phyloP scores from a whole-genome alignment of 768 basidiomycete genomes.

The Tubosaeta sp. region DNA sequence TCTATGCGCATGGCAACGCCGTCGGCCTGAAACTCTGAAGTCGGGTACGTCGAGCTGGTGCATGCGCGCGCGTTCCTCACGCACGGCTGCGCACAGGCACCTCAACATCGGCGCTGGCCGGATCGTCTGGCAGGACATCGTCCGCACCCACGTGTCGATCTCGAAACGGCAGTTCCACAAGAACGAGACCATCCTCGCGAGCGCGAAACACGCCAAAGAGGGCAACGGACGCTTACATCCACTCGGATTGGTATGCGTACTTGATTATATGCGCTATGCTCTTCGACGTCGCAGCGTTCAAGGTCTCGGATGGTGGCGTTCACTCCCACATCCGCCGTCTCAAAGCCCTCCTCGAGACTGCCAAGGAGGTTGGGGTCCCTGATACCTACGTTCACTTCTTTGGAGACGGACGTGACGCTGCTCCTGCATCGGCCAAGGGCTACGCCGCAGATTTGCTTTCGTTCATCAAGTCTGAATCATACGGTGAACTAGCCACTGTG shows the following conservation, averaged over 20 bases:
- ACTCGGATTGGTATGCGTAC: conserved; percentile 67
- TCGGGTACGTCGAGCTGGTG: conserved; percentile 59
- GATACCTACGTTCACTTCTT: conserved; percentile 92
- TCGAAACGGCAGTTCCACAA: conserved; percentile 86
- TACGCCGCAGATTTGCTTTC: conserved; percentile 75
- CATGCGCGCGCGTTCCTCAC: neutral
- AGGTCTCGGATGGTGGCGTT: conserved; percentile 96
- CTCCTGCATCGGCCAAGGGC: conserved; percentile 73
- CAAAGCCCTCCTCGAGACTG: conserved; percentile 85
- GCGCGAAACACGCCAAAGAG: conserved; percentile 74
- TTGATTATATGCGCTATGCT: neutral
- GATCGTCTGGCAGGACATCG: conserved; percentile 97
- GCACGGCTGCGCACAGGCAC: conserved; percentile 49
- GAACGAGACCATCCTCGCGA: conserved; percentile 64
- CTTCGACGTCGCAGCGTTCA: conserved; percentile 2
- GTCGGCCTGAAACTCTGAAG: conserved; percentile 94
- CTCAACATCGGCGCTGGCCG: conserved; percentile 94
- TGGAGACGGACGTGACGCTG: conserved; percentile 93
- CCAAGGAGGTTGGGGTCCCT: conserved; percentile 80
- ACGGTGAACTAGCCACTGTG: conserved; percentile 80
- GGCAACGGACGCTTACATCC: conserved; percentile 82
- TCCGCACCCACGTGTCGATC: conserved; percentile 89
- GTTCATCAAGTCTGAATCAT: conserved; percentile 71
- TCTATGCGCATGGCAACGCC: conserved; percentile 85
- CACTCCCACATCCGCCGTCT: conserved; percentile 93